phyloP scores from a whole-genome alignment of 2,329 filamentous ascomycete species.

The Chrysoporthe puriensis region DNA sequence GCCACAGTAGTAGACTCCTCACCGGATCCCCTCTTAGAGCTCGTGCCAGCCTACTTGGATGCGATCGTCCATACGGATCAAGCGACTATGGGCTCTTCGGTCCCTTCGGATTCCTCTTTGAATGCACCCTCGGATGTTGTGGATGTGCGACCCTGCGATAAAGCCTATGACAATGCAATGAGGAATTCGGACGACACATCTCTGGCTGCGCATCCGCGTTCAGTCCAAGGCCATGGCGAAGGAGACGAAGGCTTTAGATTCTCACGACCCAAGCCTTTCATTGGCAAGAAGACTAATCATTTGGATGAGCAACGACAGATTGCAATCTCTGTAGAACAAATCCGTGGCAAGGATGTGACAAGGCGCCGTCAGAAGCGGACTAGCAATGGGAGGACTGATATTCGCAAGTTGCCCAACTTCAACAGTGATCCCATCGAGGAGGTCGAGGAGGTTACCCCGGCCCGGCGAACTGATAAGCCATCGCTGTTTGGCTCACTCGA shows the following conservation, averaged over 20 bases:
- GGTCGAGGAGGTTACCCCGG: conserved; percentile 31
- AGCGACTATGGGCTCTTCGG: conserved; percentile 15
- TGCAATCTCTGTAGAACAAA: conserved; percentile 21
- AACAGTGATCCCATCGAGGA: conserved; percentile 40
- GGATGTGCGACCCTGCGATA: neutral
- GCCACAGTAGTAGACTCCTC: conserved; percentile 16
- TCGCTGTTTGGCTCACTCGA: conserved; percentile 36
- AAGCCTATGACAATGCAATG: neutral
- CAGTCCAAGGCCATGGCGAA: neutral
- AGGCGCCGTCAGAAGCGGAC: conserved; percentile 19
- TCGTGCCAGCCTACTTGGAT: neutral
- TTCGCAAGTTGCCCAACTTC: conserved; percentile 37
- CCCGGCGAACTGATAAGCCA: conserved; percentile 16
- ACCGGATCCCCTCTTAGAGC: conserved; percentile 1
- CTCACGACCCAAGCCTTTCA: conserved; percentile 35
- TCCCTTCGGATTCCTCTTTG: neutral
- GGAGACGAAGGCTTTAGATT: conserved; percentile 32
- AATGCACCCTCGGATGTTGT: neutral
- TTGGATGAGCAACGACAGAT: conserved; percentile 21
- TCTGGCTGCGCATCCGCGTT: neutral
- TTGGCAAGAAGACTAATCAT: conserved; percentile 31
- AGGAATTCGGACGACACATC: conserved; percentile 1
- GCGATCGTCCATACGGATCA: conserved; percentile 10
- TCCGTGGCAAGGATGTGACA: conserved; percentile 14
- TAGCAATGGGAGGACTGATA: conserved; percentile 35